Evolutionary conservation across 83 land plant genomes (phyloP), one percentile per base, ranked within the genome.

Genomic region (Diphasiastrum complanatum): DNA sequence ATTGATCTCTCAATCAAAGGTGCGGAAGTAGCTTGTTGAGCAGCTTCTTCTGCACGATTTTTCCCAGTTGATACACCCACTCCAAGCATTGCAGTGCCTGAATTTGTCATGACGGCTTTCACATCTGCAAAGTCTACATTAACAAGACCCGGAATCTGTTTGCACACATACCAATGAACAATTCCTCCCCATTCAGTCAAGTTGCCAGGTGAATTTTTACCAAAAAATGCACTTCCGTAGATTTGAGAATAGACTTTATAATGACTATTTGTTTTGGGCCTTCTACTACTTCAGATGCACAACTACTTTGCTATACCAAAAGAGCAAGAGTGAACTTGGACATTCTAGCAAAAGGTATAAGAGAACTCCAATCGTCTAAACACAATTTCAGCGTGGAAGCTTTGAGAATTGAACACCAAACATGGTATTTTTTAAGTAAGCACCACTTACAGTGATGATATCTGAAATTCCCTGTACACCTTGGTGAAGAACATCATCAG

Each of bases 11-110:
- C 97, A 57, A 87, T 84, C 10, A 91, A 69, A 18, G 97, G 97
- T 22, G 95, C 95, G 34, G 91, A 77, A 50, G 97, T 84, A 48
- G 97, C 95, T 62, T 90, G 89, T 50, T 86, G 78, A 43, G 97
- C 95, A 20, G 97, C 97, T 72, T 90, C 97, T 38, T 67, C 75
- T 33, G 74, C 75, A 32, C 76, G 76, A 14, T 67, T 68, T 48
- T 67, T 74, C 27, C 74, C 74, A 68, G 56, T 60, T 8, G 76
- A 51, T 18, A 48, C 41, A 14, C 76, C 74, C 12, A 67, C 75
- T 22, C 75, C 75, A 24, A 73, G 43, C 75, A 73, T 68, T n/a
- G 74, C 45, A 20, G 74, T 68, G 25, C 75, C 75, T 1, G 75
- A 60, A 45, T 74, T 73, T 20, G 51, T 48, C 76, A 67, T 74